Evolutionary conservation across 179 eudicot genomes (phyloP), one percentile per base, ranked within the genome.

Genomic region (Beta macrorhiza): DNA sequence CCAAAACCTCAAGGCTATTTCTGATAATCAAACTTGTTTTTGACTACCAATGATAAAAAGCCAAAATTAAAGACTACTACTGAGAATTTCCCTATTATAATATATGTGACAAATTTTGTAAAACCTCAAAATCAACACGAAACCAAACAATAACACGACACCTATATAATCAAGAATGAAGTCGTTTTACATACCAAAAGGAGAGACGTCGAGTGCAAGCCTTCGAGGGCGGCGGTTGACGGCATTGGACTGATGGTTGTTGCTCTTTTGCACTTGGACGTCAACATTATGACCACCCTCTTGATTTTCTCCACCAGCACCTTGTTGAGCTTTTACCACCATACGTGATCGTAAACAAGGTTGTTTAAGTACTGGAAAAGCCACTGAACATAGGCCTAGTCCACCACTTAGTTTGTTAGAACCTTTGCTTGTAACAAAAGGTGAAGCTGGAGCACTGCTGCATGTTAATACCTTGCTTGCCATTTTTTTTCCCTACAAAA

Each of bases 181-280:
- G 1, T 32, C 37, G 2, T 32, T 32, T 32, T 0, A 80, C 91
- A 74, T 80, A 93, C 97, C 97, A 62, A 91, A 90, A 20, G 97
- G 94, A 20, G 94, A 88, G 75, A 86, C 32, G 29, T 92, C 90
- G 2, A 88, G 53, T 32, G 92, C 84, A 16, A 64, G 15, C 17
- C 89, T 82, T 8, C 85, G 84, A 5, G 91, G 92, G 67, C 88
- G 85, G 56, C 90, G 91, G 51, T 90, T 83, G 5, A 87, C 86
- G 15, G 88, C 80, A 22, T 84, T 63, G 10, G 81, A 80, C 14
- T 80, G 81, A n/a, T 82, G 80, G 53, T 78, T 53, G 45, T 64
- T 64, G 45, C 49, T 80, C 25, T 57, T 82, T 9, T 75, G 84
- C 25, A 82, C 79, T 10, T 84, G 88, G 0, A 87, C 88, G 45